A percentile compares a stretch with the other conserved stretches of the same genome.
These are phyloP conservation scores for Phytophthora cryptogea DNA, from an alignment of 352 stramenopile species.

Conservation along the genomic window DNA sequence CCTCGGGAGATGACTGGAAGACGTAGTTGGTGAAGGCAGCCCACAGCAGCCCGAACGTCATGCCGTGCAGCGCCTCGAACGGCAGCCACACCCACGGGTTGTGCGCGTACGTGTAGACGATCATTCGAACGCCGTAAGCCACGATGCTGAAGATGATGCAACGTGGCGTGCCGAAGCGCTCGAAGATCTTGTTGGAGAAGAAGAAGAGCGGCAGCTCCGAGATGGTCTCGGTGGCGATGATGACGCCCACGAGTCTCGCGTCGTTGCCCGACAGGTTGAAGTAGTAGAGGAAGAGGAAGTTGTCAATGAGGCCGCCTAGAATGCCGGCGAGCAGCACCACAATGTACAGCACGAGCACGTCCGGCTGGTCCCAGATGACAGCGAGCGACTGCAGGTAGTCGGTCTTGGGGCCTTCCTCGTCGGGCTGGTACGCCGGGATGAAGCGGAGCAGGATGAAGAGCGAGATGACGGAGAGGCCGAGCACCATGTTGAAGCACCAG, in stretches of 20 bases:
- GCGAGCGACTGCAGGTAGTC: slow-evolving; percentile 51
- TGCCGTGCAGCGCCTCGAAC: slow-evolving; percentile 67
- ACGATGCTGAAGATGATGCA: slow-evolving; percentile 60
- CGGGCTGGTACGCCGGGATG: slow-evolving; percentile 51
- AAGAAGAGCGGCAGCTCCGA: slow-evolving; percentile 82
- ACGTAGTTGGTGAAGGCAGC: slow-evolving; percentile 82
- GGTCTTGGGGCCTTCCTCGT: slow-evolving; percentile 28
- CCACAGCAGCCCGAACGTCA: slow-evolving; percentile 76
- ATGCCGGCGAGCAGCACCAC: slow-evolving; percentile 70
- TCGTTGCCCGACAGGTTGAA: slow-evolving; percentile 75
- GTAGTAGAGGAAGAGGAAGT: slow-evolving; percentile 74
- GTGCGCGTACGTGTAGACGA: slow-evolving; percentile 63
- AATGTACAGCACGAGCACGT: slow-evolving; percentile 69
- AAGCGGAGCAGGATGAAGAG: slow-evolving; percentile 58
- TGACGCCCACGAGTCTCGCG: slow-evolving; percentile 63
- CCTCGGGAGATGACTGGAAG: slow-evolving; percentile 59
- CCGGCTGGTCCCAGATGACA: slow-evolving; percentile 49
- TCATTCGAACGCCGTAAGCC: slow-evolving; percentile 61
- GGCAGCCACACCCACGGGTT: slow-evolving; percentile 71
- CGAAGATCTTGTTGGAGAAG: slow-evolving; percentile 71
- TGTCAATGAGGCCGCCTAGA: slow-evolving; percentile 64
- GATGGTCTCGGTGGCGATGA: slow-evolving; percentile 69
- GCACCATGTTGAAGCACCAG: slow-evolving; percentile 83
- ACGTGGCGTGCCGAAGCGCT: slow-evolving; percentile 51
- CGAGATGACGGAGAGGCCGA: slow-evolving; percentile 57